Evolutionary conservation across 2,329 filamentous ascomycete genomes (phyloP), one percentile per base, ranked within the genome.

Genomic region (Cladosporium halotolerans): DNA sequence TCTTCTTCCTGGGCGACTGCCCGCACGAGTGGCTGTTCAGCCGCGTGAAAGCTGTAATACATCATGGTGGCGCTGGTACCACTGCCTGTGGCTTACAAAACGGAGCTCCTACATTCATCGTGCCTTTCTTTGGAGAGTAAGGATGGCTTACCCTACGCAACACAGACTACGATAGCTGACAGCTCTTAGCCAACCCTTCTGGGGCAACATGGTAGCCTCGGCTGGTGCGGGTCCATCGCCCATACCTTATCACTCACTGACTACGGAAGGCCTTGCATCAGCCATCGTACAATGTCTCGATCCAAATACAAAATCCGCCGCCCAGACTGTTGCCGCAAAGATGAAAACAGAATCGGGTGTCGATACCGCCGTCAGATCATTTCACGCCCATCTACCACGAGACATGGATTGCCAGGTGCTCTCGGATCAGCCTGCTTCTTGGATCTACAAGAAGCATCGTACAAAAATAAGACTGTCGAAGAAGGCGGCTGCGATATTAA

Each of bases 181-280:
- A 67, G 10, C 67, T 68, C 32, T 67, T 10, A 71, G 69, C 57
- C 77, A 79, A 57, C 73, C 72, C 1, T 79, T 79, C 57, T 79
- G 77, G 77, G 77, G 73, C 7, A 60, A 69, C 40, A 62, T 63
- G 72, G 68, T 79, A 8, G 72, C 72, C 6, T 61, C 62, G 39
- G 69, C 74, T 2, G 71, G 73, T 1, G 76, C 75, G 18, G 76
- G 76, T 0, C 86, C 88, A 0, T 87, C 93, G 60, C 89, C 89
- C 0, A 75, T 95, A 11, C 88, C 88, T 0, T 89, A 90, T 57
- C 83, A 93, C 52, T 79, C 85, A 56, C 80, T 79, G 32, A 72
- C 66, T 2, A 60, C 68, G 2, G 60, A 72, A 5, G 71, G 65
- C 9, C 63, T 79, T 1, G 68, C 72, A 0, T 63, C 66, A 0